Evolutionary conservation across 129 eudicot genomes (phyloP).

Genomic region (Flaveria brownii): DNA sequence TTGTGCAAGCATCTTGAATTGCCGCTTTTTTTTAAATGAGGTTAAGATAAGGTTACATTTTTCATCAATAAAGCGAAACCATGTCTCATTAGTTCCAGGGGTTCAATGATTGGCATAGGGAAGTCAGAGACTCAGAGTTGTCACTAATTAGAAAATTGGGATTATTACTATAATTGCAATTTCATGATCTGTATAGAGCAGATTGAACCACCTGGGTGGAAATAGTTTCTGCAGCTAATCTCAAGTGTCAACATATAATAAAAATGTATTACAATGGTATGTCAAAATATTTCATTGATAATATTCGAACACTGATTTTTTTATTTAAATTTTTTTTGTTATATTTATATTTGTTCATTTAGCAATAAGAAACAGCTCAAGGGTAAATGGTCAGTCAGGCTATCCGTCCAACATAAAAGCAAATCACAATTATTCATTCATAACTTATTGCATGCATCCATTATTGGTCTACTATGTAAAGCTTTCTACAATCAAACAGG

Average conservation of each 20-base stretch:
- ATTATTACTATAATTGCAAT: neutral
- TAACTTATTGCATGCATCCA: neutral
- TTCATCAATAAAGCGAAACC: neutral
- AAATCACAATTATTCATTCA: neutral
- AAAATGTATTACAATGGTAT: neutral
- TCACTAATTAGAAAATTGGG: neutral
- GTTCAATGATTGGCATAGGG: neutral
- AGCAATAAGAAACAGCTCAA: neutral
- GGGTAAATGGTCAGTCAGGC: neutral
- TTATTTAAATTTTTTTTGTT: neutral
- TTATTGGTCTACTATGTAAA: neutral
- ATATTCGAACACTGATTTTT: neutral
- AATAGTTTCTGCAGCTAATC: too few species aligned
- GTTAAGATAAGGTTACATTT: neutral
- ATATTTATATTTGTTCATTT: neutral
- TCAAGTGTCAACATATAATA: too few species aligned
- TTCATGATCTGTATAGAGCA: too few species aligned
- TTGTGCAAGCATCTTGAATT: neutral
- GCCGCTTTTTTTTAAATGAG: neutral
- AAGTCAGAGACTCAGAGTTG: neutral
- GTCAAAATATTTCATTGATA: neutral
- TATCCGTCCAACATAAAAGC: neutral
- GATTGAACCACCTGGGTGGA: too few species aligned
- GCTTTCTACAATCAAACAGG: neutral
- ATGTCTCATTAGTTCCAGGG: neutral